Evolutionary conservation across 2,329 filamentous ascomycete genomes (phyloP).

Genomic region (Colletotrichum incanum): DNA sequence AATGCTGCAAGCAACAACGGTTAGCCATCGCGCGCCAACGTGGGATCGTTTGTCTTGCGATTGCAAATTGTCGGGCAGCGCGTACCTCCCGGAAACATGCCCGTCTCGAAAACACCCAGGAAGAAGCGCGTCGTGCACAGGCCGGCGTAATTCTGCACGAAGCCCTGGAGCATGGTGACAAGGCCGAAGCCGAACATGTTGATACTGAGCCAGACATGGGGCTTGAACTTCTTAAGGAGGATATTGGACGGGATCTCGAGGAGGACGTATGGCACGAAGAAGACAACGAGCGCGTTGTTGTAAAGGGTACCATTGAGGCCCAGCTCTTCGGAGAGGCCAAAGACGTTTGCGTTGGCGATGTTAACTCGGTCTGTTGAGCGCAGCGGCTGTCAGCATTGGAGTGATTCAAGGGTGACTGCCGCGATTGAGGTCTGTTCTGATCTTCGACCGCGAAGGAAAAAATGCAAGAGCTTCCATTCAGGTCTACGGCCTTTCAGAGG

Average conservation of each 20-base stretch:
- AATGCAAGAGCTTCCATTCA: not conserved
- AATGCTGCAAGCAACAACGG: slow-evolving; percentile 56
- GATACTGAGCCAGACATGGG: slow-evolving; percentile 79
- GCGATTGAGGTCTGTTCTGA: not conserved
- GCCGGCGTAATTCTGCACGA: slow-evolving; percentile 83
- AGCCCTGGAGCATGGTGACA: slow-evolving; percentile 81
- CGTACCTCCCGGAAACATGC: slow-evolving; percentile 72
- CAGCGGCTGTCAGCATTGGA: not conserved
- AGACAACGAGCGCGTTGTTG: slow-evolving; percentile 84
- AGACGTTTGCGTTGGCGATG: slow-evolving; percentile 83
- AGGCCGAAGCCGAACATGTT: slow-evolving; percentile 92
- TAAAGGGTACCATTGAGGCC: slow-evolving; percentile 73
- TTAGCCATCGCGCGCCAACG: not conserved
- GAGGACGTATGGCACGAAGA: slow-evolving; percentile 85
- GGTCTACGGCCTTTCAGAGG: not conserved
- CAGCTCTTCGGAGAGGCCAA: slow-evolving; percentile 76
- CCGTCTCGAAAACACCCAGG: slow-evolving; percentile 82
- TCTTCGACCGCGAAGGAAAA: not conserved
- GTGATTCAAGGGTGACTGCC: not conserved
- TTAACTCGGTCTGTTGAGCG: slow-evolving; percentile 74
- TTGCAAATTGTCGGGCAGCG: slow-evolving; percentile 43
- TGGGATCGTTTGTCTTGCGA: not conserved
- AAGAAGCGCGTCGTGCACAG: slow-evolving; percentile 88
- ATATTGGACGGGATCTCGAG: slow-evolving; percentile 73
- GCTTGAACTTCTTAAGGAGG: slow-evolving; percentile 59